Evolutionary conservation across 129 eudicot species (phyloP), one percentile per base, ranked within the genome.

Genomic region (Flaveria sonorensis): DNA sequence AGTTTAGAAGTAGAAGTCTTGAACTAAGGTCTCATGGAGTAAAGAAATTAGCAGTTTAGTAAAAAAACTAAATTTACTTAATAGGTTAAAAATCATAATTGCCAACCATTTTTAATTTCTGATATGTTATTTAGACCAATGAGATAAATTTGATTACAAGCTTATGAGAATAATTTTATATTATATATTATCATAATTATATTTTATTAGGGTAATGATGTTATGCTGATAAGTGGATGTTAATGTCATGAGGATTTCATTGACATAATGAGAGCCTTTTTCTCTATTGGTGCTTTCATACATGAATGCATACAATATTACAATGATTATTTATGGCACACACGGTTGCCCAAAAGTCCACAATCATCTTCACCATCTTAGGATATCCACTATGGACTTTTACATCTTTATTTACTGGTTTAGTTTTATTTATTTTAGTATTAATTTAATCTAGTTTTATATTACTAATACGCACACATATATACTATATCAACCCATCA

Each of bases 201-300:
- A 60, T 71, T 79, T 79, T 78, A 59, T 70, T 60, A 47, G 66
- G 40, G 48, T 72, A 60, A 66, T 76, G 81, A 76, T 76, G 65
- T 28, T 36, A 73, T 40, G 18, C 57, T 57, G 68, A 65, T 65
- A 52, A 64, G 80, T 76, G 80, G 80, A 60, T 48, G 82, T 60
- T 70, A 60, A 57, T 36, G 55, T 79, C 77, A 70, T 60, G 63
- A 61, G 82, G 82, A 79, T 79, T 70, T 78, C 64, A 60, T 70
- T 78, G 77, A 48, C 65, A 70, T 70, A 30, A 70, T 77, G 81
- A 68, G 36, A 43, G 48, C 77, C 52, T 71, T 70, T 78, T 59
- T 30, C 71, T 18, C 43, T 59, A 23, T 78, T 70, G 82, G 82
- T 78, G 82, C 76, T 78, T 78, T 71, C 19, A 70, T 78, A 76